A percentile compares a stretch with the other conserved stretches of the same genome.
Evolutionary conservation across 1,284 basidiomycete species (phyloP).

Genomic region (Trametes pubescens): DNA sequence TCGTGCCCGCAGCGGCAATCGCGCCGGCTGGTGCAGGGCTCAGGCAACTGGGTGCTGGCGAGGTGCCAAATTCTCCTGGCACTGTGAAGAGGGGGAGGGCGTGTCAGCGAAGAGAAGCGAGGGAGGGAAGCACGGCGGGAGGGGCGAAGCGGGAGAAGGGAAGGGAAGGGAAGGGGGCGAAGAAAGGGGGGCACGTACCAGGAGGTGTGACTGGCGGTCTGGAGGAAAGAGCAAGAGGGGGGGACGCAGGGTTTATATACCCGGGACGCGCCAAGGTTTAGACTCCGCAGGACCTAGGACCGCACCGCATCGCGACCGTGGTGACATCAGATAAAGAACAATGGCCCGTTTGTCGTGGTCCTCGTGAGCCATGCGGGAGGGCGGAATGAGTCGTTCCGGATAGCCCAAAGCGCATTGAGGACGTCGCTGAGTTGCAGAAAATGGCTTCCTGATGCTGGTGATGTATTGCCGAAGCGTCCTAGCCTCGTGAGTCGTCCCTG

Average conservation of each 20-base stretch:
- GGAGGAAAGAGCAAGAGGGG: constrained; percentile 8
- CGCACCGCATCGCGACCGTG: constrained; percentile 2
- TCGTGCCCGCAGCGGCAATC: not conserved
- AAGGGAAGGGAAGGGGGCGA: not conserved
- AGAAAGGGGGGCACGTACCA: constrained; percentile 13
- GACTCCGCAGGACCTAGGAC: constrained; percentile 24
- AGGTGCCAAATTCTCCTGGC: constrained; percentile 11
- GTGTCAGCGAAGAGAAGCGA: not conserved
- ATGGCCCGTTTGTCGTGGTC: constrained; percentile 6
- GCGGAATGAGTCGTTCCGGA: not conserved
- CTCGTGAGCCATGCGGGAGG: not conserved
- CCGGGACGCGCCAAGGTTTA: constrained; percentile 16
- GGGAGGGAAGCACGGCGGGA: not conserved
- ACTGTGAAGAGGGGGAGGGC: not conserved
- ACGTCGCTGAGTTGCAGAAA: constrained; percentile 6
- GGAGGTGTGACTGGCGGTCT: constrained; percentile 14
- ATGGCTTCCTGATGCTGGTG: constrained; percentile 1
- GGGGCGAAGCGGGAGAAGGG: not conserved
- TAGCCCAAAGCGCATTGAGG: not conserved
- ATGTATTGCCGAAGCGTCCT: constrained; percentile 5
- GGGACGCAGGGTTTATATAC: constrained; percentile 9
- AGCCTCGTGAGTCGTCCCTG: constrained; percentile 5
- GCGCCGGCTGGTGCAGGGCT: constrained; percentile 1
- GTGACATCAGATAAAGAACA: constrained; percentile 29
- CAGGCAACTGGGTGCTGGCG: constrained; percentile 8